A percentile compares a stretch with the other conserved stretches of the same genome.
Evolutionary conservation across 495 filamentous ascomycete genomes (phyloP).

Genomic region (Penicillium salamii): DNA sequence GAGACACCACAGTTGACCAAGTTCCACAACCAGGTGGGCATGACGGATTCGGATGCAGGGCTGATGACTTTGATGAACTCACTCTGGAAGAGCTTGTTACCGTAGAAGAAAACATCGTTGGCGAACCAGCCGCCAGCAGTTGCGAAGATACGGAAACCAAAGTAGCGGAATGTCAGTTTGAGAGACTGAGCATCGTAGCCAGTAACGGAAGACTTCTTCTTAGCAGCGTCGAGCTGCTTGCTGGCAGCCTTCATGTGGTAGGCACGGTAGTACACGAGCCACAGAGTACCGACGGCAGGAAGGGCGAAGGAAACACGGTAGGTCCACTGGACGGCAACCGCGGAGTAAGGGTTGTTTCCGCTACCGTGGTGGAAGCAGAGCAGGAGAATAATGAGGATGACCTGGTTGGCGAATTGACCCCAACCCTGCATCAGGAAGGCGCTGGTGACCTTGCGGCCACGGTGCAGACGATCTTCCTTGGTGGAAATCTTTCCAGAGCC

Average conservation of each 20-base stretch:
- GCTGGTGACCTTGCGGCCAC: constrained; percentile 85
- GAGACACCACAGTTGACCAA: constrained; percentile 79
- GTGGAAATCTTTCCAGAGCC: constrained; percentile 82
- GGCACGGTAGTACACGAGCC: constrained; percentile 86
- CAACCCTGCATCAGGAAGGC: constrained; percentile 97
- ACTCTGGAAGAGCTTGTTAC: constrained; percentile 93
- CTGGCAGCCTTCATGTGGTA: constrained; percentile 80
- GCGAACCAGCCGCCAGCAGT: constrained; percentile 83
- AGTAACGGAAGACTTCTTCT: constrained; percentile 81
- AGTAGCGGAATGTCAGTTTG: constrained; percentile 69
- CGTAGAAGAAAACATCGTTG: constrained; percentile 97
- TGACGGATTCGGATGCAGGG: constrained; percentile 57
- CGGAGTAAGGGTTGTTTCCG: constrained; percentile 70
- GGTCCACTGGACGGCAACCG: constrained; percentile 71
- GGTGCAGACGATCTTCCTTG: constrained; percentile 85
- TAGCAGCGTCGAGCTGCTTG: constrained; percentile 70
- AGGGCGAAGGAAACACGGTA: constrained; percentile 84
- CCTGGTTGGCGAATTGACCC: constrained; percentile 92
- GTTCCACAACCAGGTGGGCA: constrained; percentile 88
- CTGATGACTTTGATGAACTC: constrained; percentile 80
- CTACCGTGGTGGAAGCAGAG: constrained; percentile 75
- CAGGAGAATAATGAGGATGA: constrained; percentile 74
- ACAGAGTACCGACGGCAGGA: constrained; percentile 82
- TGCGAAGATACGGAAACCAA: constrained; percentile 78
- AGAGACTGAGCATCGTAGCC: constrained; percentile 85